Percentiles rank a stretch among this genome's conserved stretches.
Evolutionary conservation across 805 yeast species (phyloP).

Genomic region (Zygotorulaspora danielsina): DNA sequence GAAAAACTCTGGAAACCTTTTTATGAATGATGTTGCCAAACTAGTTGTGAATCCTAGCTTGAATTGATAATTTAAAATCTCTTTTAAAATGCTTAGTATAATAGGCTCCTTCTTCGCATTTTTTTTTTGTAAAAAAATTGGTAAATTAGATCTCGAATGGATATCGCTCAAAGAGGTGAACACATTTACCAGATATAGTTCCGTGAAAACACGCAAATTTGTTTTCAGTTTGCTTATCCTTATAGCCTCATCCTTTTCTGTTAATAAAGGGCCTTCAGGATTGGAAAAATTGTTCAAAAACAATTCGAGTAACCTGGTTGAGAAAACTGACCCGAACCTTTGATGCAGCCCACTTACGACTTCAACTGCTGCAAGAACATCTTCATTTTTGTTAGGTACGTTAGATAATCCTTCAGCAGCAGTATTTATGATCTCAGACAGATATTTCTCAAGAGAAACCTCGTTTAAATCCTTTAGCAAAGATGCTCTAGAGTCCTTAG

Average conservation of each 20-base stretch:
- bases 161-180: slow-evolving; percentile 45
- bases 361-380: slow-evolving; percentile 59
- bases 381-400: slow-evolving; percentile 48
- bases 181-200: slow-evolving; percentile 55
- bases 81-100: slow-evolving; percentile 43
- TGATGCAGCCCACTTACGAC: slow-evolving; percentile 72
- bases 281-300: slow-evolving; percentile 41
- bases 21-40: slow-evolving; percentile 47
- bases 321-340: slow-evolving; percentile 54
- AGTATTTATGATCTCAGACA: slow-evolving; percentile 63
- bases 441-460: slow-evolving; percentile 66
- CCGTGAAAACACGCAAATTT: slow-evolving; percentile 50
- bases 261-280: slow-evolving; percentile 24
- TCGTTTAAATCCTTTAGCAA: slow-evolving; percentile 58
- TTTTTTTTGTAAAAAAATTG: slow-evolving; percentile 41
- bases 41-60: slow-evolving; percentile 35
- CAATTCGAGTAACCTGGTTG: slow-evolving; percentile 44
- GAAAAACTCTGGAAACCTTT: slow-evolving; percentile 41
- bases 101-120: slow-evolving; percentile 38
- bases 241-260: slow-evolving; percentile 44
- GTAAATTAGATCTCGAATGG: slow-evolving; percentile 39
- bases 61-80: slow-evolving; percentile 41
- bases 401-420: slow-evolving; percentile 57
- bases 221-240: slow-evolving; percentile 43
- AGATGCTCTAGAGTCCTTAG: slow-evolving; percentile 44